Evolutionary conservation across 345 rosid genomes (phyloP).

Genomic region (Salix caprea): DNA sequence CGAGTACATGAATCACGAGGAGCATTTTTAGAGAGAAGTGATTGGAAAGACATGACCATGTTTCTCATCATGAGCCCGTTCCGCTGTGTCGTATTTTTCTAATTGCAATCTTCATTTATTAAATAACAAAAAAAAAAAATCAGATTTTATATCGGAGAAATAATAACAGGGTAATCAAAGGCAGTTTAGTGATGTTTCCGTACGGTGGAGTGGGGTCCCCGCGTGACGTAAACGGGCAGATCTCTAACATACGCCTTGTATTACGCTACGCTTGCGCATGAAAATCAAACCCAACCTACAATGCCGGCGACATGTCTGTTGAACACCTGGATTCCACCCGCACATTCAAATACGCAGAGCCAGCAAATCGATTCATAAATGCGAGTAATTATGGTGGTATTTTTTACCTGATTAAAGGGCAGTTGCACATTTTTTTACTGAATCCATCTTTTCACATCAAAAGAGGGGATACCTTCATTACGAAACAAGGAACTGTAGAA

Average conservation of each 20-base stretch:
- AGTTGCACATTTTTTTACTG: too few species aligned
- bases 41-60: conserved; percentile 22
- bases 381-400: too few species aligned
- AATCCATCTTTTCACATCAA: too few species aligned
- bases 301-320: conserved; percentile 49
- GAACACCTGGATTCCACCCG: conserved; percentile 9
- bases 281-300: neutral
- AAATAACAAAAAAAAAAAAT: neutral
- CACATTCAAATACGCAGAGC: neutral
- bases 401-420: too few species aligned
- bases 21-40: conserved; percentile 5
- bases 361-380: neutral
- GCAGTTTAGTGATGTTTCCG: neutral
- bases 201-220: conserved; percentile 2
- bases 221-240: neutral
- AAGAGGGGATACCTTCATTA: too few species aligned
- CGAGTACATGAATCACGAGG: conserved; percentile 42
- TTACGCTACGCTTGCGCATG: neutral
- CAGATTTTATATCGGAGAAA: neutral
- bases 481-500: too few species aligned
- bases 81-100: conserved; percentile 8
- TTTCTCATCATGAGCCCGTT: conserved; percentile 38
- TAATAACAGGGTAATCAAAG: neutral
- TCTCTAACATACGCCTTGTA: conserved; percentile 15
- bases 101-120: too few species aligned